Percentiles rank a stretch among this genome's conserved stretches.
Evolutionary conservation across 495 filamentous ascomycete species (phyloP).

Genomic region (Monascus purpureus): DNA sequence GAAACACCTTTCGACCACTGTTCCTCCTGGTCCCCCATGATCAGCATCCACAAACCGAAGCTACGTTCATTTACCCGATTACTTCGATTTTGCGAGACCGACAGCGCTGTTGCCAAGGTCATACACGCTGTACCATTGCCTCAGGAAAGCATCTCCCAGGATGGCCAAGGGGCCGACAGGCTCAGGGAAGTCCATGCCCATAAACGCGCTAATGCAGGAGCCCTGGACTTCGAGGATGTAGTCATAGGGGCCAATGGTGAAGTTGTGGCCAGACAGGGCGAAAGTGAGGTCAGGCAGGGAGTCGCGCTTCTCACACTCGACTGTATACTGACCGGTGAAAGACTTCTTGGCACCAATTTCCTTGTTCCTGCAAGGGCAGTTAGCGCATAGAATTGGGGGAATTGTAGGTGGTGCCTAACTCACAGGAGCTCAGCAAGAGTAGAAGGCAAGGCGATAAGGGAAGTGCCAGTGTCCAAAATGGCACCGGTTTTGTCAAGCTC

Average conservation of each 20-base stretch:
- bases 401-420: conserved; percentile 13
- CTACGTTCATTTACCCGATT: no score
- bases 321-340: conserved; percentile 85
- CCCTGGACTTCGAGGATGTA: conserved; percentile 95
- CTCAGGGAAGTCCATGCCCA: conserved; percentile 94
- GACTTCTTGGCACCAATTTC: conserved; percentile 97
- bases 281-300: conserved; percentile 79
- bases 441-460: conserved; percentile 86
- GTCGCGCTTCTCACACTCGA: conserved; percentile 78
- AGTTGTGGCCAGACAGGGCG: conserved; percentile 75
- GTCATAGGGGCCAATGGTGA: conserved; percentile 76
- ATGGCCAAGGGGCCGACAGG: conserved; percentile 89
- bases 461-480: conserved; percentile 97
- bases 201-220: conserved; percentile 91
- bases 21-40: no score
- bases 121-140: conserved; percentile 95
- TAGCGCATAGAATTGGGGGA: conserved; percentile 10
- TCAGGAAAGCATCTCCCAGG: conserved; percentile 92
- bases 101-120: conserved; percentile 75
- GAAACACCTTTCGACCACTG: no score
- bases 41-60: no score
- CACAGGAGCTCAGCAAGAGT: conserved; percentile 86
- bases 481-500: conserved; percentile 87
- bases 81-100: conserved; percentile 75
- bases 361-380: conserved; percentile 49